Percentiles rank a stretch among this genome's conserved stretches.
Evolutionary conservation across 1,284 basidiomycete species (phyloP).

Genomic region (Cryptococcus maquisensis): DNA sequence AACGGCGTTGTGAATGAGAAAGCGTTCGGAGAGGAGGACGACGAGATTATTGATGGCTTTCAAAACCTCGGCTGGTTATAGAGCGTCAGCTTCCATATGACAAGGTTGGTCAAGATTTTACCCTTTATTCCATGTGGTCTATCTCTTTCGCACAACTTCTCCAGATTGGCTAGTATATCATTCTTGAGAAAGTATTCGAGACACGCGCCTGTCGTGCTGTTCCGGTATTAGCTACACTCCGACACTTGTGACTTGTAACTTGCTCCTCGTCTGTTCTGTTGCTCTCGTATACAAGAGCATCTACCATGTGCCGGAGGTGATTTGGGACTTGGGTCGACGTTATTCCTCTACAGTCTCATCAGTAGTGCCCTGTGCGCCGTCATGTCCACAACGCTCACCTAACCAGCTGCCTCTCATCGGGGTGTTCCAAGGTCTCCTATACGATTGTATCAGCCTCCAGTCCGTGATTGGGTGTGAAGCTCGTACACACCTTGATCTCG

Average conservation of each 20-base stretch:
- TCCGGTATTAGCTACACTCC: not conserved
- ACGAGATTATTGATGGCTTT: conserved; percentile 81
- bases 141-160: conserved; percentile 75
- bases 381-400: conserved; percentile 16
- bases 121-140: conserved; percentile 74
- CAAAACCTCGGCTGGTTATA: conserved; percentile 63
- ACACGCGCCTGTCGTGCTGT: conserved; percentile 75
- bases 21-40: conserved; percentile 80
- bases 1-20: conserved; percentile 82
- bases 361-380: not conserved
- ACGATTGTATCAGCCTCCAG: not conserved
- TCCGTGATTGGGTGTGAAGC: not conserved
- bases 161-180: conserved; percentile 77
- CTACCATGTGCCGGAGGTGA: conserved; percentile 75
- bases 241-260: conserved; percentile 37
- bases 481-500: conserved; percentile 26
- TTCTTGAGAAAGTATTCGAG: conserved; percentile 88
- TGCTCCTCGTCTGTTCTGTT: conserved; percentile 78
- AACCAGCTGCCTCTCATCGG: conserved; percentile 44
- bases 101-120: conserved; percentile 7
- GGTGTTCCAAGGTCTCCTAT: conserved; percentile 41
- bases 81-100: not conserved
- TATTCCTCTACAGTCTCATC: conserved; percentile 59
- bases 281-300: conserved; percentile 80
- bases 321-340: conserved; percentile 72